Percentiles rank a stretch among this genome's conserved stretches.
Evolutionary conservation across 176 grass and related monocot genomes (phyloP).

Genomic region (Hordeum marinum): DNA sequence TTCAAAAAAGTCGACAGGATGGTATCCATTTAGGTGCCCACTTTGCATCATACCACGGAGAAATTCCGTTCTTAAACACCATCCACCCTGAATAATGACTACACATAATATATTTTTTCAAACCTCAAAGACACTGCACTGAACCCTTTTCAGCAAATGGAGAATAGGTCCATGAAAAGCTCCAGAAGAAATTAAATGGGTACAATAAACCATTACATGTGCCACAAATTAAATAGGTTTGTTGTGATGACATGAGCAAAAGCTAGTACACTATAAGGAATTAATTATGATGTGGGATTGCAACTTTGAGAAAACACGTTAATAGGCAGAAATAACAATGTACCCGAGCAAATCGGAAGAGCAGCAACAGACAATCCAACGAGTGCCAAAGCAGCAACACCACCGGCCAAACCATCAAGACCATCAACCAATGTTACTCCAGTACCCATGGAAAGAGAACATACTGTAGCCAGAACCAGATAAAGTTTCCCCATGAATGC

Average conservation of each 20-base stretch:
- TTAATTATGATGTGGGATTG: background rate
- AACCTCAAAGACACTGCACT: background rate
- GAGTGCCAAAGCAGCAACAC: slow-evolving; percentile 77
- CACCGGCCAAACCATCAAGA: slow-evolving; percentile 89
- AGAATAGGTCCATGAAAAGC: background rate
- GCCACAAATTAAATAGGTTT: background rate
- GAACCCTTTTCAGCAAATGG: background rate
- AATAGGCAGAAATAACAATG: background rate
- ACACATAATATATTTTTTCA: background rate
- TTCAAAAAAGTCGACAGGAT: background rate
- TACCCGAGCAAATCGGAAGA: slow-evolving; percentile 59
- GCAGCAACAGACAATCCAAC: slow-evolving; percentile 71
- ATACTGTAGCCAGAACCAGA: slow-evolving; percentile 56
- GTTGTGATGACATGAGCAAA: background rate
- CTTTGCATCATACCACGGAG: background rate
- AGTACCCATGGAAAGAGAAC: slow-evolving; percentile 55
- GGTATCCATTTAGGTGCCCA: background rate
- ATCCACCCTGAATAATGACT: background rate
- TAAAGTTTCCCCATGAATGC: slow-evolving; percentile 70
- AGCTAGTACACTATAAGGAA: background rate
- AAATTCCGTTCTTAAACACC: background rate
- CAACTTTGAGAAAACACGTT: background rate
- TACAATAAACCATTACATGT: background rate
- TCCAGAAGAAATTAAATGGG: background rate
- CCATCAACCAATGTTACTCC: slow-evolving; percentile 74